Base-by-base conservation (phyloP, 2,329 filamentous ascomycete genomes). In the Chaetomiaceae sp. region DNA sequence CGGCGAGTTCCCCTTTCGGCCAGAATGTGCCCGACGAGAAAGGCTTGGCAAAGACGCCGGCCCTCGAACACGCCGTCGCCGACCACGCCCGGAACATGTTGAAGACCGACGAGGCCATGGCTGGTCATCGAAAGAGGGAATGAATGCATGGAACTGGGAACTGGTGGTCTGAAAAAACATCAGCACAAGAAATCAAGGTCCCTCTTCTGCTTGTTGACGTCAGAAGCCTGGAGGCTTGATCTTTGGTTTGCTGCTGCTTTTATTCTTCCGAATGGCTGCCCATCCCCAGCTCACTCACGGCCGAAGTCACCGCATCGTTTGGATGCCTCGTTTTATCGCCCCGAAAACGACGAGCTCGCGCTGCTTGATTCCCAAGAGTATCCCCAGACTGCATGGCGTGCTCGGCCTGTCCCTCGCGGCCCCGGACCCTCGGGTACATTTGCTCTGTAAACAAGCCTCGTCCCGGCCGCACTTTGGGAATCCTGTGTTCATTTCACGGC, bases 401-500 rank as follows among this genome's bases (percentile, higher is more conserved):
- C 47, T 43, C 49, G 33, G 27, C 37, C 46, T 38, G 37, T 39
- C 52, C 52, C 48, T 47, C 20, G 52, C 51, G 53, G 47, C 55
- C n/a, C 51, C 20, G 51, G 19, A 51, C 45, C 11, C 20, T 38
- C 43, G 47, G 51, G 55, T 45, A 48, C 44, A 48, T n/a, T 48
- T 43, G 47, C 47, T 40, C 38, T 36, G 20, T 43, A 40, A 54
- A 58, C 54, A 58, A 54, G 49, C 53, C 51, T 53, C 43, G 44
- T 47, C 46, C 57, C 52, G 47, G 48, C 54, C 58, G 59, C 57
- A 55, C 58, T 64, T n/a, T 64, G 62, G 66, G 62, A 65, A 66
- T 64, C 57, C 62, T 61, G 62, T 61, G 58, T 65, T 71, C 70
- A 70, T 71, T 68, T 68, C 75, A 72, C 73, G 73, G 72, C 71